These are phyloP conservation scores for Chaetomium fimeti DNA, from an alignment of 495 filamentous ascomycete genomes.

Conservation along the genomic window DNA sequence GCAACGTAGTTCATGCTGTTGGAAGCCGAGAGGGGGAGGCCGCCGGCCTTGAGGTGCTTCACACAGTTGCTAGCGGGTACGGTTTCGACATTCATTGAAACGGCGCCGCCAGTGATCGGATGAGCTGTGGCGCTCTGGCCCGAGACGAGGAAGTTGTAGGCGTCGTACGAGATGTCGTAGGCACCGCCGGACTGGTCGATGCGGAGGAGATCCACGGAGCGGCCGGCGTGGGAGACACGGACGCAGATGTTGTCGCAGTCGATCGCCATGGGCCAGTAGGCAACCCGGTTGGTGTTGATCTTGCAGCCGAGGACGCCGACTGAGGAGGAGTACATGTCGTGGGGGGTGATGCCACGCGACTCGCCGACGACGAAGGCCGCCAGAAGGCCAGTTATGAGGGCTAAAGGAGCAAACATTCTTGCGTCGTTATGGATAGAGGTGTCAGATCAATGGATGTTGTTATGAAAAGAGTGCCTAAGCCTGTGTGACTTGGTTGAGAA, in stretches of 20 bases:
- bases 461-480: not conserved
- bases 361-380: constrained; percentile 6
- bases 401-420: not conserved
- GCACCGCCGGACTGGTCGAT: constrained; percentile 46
- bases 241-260: constrained; percentile 49
- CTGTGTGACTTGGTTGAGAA: not conserved
- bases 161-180: constrained; percentile 46
- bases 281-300: constrained; percentile 48
- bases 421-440: not conserved
- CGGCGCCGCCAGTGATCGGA: constrained; percentile 38
- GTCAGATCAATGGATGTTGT: not conserved
- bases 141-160: constrained; percentile 45
- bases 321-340: constrained; percentile 51
- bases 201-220: constrained; percentile 42
- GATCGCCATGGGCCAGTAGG: constrained; percentile 50
- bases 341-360: constrained; percentile 41
- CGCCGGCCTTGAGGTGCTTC: constrained; percentile 33
- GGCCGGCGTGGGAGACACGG: constrained; percentile 36
- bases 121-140: constrained; percentile 35
- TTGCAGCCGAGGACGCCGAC: constrained; percentile 53
- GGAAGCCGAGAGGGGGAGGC: constrained; percentile 42
- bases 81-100: constrained; percentile 38
- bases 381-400: not conserved
- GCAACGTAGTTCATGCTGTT: constrained; percentile 47
- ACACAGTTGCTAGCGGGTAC: constrained; percentile 38